Base-by-base conservation (phyloP, 2,329 filamentous ascomycete genomes). In the Ploettnerulaceae sp. region DNA sequence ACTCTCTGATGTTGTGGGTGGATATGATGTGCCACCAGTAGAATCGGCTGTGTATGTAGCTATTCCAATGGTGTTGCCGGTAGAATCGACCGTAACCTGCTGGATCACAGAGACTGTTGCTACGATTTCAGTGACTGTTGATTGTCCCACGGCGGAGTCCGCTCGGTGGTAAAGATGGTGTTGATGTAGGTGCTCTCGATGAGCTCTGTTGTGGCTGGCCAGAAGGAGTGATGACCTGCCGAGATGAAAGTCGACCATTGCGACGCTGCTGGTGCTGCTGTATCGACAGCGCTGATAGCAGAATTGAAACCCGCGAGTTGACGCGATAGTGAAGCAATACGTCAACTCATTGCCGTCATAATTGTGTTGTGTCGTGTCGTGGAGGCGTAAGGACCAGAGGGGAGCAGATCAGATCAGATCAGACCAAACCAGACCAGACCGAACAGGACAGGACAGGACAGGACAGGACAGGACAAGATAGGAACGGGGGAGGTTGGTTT, bases 151-250 rank as follows among this genome's bases (percentile, higher is more conserved):
- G 9, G 24, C 18, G 2, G 33, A 4, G 14, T 32, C 29, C 18
- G 7, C 20, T 18, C 44, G 53, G 12, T 48, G 49, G 24, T 56
- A 47, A 39, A 57, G 46, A 50, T 54, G 49, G 43, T 61, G 55
- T 25, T 56, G 51, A 29, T 52, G 52, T 45, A 55, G 52, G 18
- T 61, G 59, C 57, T 62, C 60, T 44, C 58, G 60, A 55, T 64
- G 61, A 63, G 58, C 61, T 39, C 33, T 49, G 43, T 63, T 51
- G 52, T 57, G 50, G 53, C 50, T 53, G 49, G 59, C 57, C 61
- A 62, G 57, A 64, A 63, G 38, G 62, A 64, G 55, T 64, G 62
- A 63, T 63, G 61, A 55, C 56, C 51, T 45, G 41, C 54, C 52
- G 29, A 37, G 31, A 34, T 45, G 51, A 51, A 47, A 46, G 49